These are phyloP conservation scores for Fusarium nygamai DNA, from an alignment of 2,329 filamentous ascomycete genomes.

Conservation along the genomic window DNA sequence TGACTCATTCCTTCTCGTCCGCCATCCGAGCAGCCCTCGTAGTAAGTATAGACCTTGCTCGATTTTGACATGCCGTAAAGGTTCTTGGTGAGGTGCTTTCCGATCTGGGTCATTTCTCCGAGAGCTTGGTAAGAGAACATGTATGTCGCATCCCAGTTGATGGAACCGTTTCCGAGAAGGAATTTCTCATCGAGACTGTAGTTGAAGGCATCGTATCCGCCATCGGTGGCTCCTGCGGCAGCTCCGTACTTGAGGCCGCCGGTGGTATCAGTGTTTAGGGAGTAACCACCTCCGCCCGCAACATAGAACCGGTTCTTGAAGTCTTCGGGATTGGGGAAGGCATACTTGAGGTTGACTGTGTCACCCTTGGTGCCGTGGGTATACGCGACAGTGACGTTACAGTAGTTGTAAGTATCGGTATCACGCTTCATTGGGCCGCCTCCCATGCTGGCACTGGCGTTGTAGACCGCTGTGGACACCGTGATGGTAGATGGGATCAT, in stretches of 20 bases:
- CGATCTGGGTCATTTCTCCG: constrained; percentile 57
- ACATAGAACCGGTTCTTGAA: constrained; percentile 5
- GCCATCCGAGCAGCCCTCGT: constrained; percentile 59
- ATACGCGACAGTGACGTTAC: constrained; percentile 5
- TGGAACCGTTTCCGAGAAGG: constrained; percentile 58
- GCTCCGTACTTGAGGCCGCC: constrained; percentile 55
- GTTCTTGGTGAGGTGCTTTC: constrained; percentile 45
- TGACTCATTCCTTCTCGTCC: constrained; percentile 56
- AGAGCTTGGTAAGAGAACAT: constrained; percentile 63
- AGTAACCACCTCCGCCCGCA: constrained; percentile 22
- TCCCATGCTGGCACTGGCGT: neutral
- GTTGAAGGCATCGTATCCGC: constrained; percentile 56
- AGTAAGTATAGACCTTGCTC: constrained; percentile 59
- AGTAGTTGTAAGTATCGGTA: neutral
- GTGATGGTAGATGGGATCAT: neutral
- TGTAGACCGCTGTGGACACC: neutral
- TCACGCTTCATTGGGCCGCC: neutral
- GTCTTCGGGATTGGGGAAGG: neutral
- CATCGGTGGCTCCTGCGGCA: constrained; percentile 52
- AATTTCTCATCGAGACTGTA: constrained; percentile 51
- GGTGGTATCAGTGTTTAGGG: constrained; percentile 43
- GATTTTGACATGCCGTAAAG: neutral
- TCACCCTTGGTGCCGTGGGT: neutral
- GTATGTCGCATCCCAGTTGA: constrained; percentile 60
- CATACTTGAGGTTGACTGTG: neutral